These are phyloP conservation scores for Colletotrichum brevisporum DNA, from an alignment of 2,329 filamentous ascomycete species.

Conservation along the genomic window DNA sequence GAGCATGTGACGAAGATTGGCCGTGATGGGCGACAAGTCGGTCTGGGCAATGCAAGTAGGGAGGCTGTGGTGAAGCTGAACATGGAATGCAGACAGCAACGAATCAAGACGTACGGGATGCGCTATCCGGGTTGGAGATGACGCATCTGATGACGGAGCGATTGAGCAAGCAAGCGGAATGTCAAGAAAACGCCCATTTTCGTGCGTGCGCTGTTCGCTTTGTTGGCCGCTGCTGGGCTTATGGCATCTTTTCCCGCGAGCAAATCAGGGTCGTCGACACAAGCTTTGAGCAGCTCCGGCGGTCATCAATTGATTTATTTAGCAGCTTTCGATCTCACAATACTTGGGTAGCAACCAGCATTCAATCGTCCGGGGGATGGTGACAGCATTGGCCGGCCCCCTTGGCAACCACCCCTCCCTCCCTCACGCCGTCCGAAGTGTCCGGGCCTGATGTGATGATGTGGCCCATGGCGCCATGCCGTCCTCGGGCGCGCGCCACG, in stretches of 20 bases:
- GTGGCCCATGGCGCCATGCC: slow-evolving; percentile 27
- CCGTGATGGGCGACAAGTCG: not conserved
- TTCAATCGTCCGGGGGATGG: not conserved
- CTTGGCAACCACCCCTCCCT: not conserved
- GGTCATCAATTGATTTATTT: not conserved
- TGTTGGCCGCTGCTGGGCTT: not conserved
- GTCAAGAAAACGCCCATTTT: no score
- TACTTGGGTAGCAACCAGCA: no score
- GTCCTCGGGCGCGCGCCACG: slow-evolving; percentile 6
- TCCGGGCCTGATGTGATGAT: slow-evolving; percentile 26
- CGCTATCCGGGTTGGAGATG: not conserved
- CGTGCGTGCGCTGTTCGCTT: no score
- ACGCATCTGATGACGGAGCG: slow-evolving; percentile 7
- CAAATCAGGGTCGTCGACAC: slow-evolving; percentile 11
- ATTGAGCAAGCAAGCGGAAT: no score
- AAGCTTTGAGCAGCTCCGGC: slow-evolving; percentile 10
- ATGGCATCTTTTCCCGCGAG: not conserved
- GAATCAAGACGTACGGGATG: not conserved
- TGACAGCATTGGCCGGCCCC: not conserved
- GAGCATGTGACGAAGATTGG: slow-evolving; percentile 28
- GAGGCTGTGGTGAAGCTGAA: no score
- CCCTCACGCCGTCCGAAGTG: slow-evolving; percentile 16
- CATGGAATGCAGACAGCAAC: not conserved
- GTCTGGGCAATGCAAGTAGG: no score
- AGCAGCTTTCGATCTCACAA: no score